Percentiles rank a stretch among this genome's conserved stretches.
phyloP scores from a whole-genome alignment of 1,284 basidiomycete species.

The Ustilago vetiveriae region DNA sequence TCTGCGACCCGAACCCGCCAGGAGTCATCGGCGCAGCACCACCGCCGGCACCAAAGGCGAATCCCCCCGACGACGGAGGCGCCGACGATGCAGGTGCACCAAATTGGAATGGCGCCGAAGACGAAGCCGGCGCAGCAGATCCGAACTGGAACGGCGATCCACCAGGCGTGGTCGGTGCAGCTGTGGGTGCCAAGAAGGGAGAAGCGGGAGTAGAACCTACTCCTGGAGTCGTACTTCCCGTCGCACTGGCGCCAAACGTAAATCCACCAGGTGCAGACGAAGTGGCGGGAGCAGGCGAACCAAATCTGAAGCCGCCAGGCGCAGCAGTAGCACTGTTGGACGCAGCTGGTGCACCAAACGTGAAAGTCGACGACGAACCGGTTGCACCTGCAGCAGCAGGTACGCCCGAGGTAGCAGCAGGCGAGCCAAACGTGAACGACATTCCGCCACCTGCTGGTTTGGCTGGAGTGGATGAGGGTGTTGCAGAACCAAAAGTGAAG shows the following conservation, averaged over 20 bases:
- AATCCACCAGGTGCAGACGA: constrained; percentile 15
- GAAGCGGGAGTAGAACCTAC: constrained; percentile 29
- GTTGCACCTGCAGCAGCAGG: background rate
- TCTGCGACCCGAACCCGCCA: background rate
- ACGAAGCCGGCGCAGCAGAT: constrained; percentile 1
- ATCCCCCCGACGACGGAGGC: no score
- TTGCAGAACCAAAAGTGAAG: constrained; percentile 35
- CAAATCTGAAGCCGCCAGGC: constrained; percentile 27
- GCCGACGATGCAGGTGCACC: constrained; percentile 15
- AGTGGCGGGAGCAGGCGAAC: constrained; percentile 22
- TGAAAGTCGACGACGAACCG: constrained; percentile 15
- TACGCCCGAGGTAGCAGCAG: background rate
- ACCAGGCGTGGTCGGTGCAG: constrained; percentile 25
- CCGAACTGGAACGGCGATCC: constrained; percentile 33
- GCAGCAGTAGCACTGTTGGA: background rate
- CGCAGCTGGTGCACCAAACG: constrained; percentile 17
- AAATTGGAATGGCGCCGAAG: constrained; percentile 17
- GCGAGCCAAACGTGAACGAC: constrained; percentile 22
- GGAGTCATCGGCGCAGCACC: background rate
- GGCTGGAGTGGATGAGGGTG: constrained; percentile 9
- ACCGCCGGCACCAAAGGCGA: constrained; percentile 8
- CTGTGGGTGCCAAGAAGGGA: constrained; percentile 17
- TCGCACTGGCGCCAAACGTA: constrained; percentile 17
- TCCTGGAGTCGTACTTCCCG: constrained; percentile 16
- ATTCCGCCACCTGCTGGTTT: constrained; percentile 5